Percentiles rank a stretch among this genome's conserved stretches.
phyloP scores from a whole-genome alignment of 2,329 filamentous ascomycete genomes.

The Ascochyta rabiei region DNA sequence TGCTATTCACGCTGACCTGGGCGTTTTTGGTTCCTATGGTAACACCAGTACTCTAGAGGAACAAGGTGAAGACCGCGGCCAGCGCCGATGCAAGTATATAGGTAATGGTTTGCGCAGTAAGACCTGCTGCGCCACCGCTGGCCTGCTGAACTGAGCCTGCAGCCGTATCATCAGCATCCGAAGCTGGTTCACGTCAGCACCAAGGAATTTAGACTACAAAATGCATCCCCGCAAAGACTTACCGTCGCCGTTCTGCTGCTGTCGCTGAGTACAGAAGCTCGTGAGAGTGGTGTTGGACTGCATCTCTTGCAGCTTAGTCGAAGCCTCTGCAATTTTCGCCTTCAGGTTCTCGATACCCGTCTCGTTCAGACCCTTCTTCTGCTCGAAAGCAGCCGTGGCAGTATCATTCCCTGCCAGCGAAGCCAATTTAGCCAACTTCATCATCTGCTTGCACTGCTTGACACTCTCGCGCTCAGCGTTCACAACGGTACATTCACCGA shows the following conservation, averaged over 20 bases:
- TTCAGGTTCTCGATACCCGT: constrained; percentile 30
- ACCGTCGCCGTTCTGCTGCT: constrained; percentile 23
- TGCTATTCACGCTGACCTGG: background rate
- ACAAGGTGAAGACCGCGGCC: constrained; percentile 21
- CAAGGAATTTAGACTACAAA: background rate
- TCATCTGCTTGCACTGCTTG: constrained; percentile 32
- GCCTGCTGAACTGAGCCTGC: constrained; percentile 6
- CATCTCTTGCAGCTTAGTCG: constrained; percentile 30
- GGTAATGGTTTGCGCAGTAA: constrained; percentile 23
- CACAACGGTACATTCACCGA: constrained; percentile 31
- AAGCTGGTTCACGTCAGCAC: background rate
- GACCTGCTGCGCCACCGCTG: constrained; percentile 16
- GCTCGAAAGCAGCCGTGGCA: constrained; percentile 28
- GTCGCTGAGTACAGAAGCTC: constrained; percentile 25
- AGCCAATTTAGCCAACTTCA: constrained; percentile 27
- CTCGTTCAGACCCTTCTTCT: constrained; percentile 30
- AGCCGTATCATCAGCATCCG: background rate
- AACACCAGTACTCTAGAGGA: constrained; percentile 18
- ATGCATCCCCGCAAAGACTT: background rate
- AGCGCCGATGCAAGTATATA: constrained; percentile 25
- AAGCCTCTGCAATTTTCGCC: constrained; percentile 28
- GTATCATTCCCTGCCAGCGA: constrained; percentile 34
- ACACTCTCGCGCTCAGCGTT: constrained; percentile 29
- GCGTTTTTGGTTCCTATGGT: background rate
- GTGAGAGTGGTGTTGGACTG: constrained; percentile 37